phyloP scores from a whole-genome alignment of 345 rosid species.

The Streptanthus diversifolius region DNA sequence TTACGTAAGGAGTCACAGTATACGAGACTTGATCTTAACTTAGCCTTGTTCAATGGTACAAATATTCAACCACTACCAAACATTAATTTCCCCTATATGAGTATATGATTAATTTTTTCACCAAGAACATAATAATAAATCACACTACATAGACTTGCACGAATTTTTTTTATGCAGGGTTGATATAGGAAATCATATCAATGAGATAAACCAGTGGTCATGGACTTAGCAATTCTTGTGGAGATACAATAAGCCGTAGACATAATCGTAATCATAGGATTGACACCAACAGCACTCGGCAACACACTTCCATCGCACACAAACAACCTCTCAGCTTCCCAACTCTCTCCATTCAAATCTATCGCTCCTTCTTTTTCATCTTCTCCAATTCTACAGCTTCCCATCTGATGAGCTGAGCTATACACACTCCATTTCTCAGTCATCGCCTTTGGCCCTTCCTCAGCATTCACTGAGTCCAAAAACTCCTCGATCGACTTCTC shows the following conservation, averaged over 20 bases:
- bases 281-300: conserved; percentile 64
- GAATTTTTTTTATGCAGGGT: background rate
- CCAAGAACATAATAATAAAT: background rate
- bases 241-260: conserved; percentile 65
- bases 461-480: conserved; percentile 39
- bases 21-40: background rate
- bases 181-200: background rate
- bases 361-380: conserved; percentile 48
- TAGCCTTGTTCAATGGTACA: background rate
- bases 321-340: conserved; percentile 58
- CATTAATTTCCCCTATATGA: background rate
- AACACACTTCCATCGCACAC: conserved; percentile 60
- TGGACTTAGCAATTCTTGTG: conserved; percentile 42
- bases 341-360: conserved; percentile 53
- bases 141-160: background rate
- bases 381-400: conserved; percentile 59
- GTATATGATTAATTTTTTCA: background rate
- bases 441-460: conserved; percentile 32
- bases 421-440: conserved; percentile 42
- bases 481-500: conserved; percentile 43
- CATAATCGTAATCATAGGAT: conserved; percentile 72
- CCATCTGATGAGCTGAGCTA: conserved; percentile 64
- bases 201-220: conserved; percentile 5
- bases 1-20: no score
- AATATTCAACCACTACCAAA: no score